phyloP scores from a whole-genome alignment of 2,329 filamentous ascomycete species.

The Fusarium sp. region DNA sequence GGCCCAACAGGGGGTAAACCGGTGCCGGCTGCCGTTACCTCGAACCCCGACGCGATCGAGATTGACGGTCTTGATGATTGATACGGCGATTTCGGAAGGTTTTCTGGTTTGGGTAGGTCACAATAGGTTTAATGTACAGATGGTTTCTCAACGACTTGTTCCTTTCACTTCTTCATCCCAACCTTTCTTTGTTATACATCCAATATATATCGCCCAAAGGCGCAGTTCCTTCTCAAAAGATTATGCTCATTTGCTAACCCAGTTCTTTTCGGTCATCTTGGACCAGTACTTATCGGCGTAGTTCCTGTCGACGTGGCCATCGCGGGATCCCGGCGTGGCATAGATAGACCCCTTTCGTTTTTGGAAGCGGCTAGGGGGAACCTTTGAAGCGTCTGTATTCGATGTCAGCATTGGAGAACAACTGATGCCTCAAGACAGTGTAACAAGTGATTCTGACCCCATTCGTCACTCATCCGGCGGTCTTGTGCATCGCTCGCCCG shows the following conservation, averaged over 20 bases:
- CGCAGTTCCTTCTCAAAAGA: background rate
- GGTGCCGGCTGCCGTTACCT: constrained; percentile 59
- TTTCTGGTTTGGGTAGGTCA: constrained; percentile 31
- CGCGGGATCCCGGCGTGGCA: constrained; percentile 72
- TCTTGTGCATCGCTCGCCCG: constrained; percentile 45
- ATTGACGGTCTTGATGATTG: constrained; percentile 78
- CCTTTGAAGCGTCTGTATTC: constrained; percentile 71
- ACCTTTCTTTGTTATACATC: constrained; percentile 21
- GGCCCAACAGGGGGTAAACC: constrained; percentile 69
- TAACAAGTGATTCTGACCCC: constrained; percentile 54
- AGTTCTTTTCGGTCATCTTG: constrained; percentile 66
- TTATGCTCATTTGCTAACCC: constrained; percentile 49
- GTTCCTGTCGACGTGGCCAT: constrained; percentile 72
- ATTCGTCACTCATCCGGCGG: constrained; percentile 58
- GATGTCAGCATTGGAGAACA: constrained; percentile 5
- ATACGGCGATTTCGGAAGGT: constrained; percentile 35
- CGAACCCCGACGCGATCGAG: constrained; percentile 89
- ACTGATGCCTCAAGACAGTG: background rate
- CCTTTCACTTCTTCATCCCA: constrained; percentile 12
- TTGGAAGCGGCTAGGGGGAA: constrained; percentile 75
- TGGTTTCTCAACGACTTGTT: constrained; percentile 31
- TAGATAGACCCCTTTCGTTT: constrained; percentile 78
- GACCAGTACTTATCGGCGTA: constrained; percentile 71
- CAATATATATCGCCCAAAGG: background rate
- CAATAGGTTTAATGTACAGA: constrained; percentile 34